Evolutionary conservation across 805 yeast genomes (phyloP), one percentile per base, ranked within the genome.

Genomic region (Saturnispora bothae): DNA sequence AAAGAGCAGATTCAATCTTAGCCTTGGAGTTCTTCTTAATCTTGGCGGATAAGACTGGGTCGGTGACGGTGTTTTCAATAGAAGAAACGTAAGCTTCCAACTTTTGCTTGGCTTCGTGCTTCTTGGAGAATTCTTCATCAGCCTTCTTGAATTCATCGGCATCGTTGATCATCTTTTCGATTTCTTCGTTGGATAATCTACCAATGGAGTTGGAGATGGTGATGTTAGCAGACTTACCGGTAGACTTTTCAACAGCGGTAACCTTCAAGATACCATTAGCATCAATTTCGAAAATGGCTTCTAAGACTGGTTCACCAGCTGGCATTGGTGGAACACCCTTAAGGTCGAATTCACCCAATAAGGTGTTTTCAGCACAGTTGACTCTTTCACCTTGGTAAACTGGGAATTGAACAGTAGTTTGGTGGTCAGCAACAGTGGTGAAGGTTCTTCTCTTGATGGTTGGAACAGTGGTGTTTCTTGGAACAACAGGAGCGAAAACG

Each of bases 371-470:
- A 62, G 81, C 71, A 68, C 95, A 86, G 86, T 86, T 83, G 60
- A 89, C 94, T 76, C 98, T 92, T 78, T 89, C 98, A 80, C 98
- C 98, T 77, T 89, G 96, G 79, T 82, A 89, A 52, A 89, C 97
- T 69, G 95, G 96, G 83, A 89, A 86, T 70, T 84, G 92, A 51
- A 89, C 97, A 54, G 95, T 84, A 61, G 97, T 89, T 75, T 89
- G 98, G 77, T 84, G 85, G 77, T 89, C 98, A 57, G 83, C 95
- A 61, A 84, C 94, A 54, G 98, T 89, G 64, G 98, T 86, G 85
- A 89, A 89, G 56, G 95, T 89, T 76, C 95, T 86, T 64, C 95
- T 82, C 83, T 89, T 89, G 71, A 86, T 83, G 68, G 97, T 89
- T 69, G 98, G 98, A 57, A 89, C 95, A 59, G 97, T 89, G 56